phyloP scores from a whole-genome alignment of 176 grass and related monocot genomes.

The Olyra latifolia region DNA sequence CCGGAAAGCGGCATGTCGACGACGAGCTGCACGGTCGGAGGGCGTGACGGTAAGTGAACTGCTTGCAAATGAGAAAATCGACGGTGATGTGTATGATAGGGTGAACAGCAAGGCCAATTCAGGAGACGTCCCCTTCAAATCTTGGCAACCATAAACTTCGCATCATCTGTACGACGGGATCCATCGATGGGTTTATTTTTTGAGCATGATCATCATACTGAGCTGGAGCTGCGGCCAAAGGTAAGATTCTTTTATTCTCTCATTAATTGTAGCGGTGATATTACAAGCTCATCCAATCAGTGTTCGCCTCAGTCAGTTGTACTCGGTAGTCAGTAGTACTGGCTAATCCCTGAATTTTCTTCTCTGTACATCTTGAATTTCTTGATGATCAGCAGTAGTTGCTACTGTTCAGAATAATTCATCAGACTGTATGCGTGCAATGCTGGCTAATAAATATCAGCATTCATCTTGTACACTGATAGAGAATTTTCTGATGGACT shows the following conservation, averaged over 20 bases:
- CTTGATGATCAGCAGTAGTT: neutral
- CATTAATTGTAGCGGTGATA: slow-evolving; percentile 26
- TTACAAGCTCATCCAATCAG: slow-evolving; percentile 28
- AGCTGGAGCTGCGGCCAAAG: slow-evolving; percentile 38
- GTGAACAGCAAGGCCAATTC: neutral
- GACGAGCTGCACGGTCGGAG: neutral
- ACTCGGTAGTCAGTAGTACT: neutral
- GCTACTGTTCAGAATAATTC: neutral
- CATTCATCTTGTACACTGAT: neutral
- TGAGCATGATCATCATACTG: neutral
- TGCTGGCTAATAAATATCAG: slow-evolving; percentile 12
- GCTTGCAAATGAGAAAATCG: neutral
- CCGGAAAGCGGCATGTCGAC: slow-evolving; percentile 15
- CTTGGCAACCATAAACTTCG: slow-evolving; percentile 38
- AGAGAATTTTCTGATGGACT: neutral
- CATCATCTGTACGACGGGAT: slow-evolving; percentile 29
- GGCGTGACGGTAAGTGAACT: slow-evolving; percentile 24
- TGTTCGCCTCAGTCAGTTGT: neutral
- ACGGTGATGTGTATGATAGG: neutral
- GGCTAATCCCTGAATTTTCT: neutral
- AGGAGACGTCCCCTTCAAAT: slow-evolving; percentile 45
- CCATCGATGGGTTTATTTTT: slow-evolving; percentile 25
- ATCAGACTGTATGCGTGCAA: neutral
- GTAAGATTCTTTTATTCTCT: slow-evolving; percentile 37
- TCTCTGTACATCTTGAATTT: neutral